Percentiles rank a stretch among this genome's conserved stretches.
Evolutionary conservation across 2,329 filamentous ascomycete genomes (phyloP).

Genomic region (Cercospora nicotianae): DNA sequence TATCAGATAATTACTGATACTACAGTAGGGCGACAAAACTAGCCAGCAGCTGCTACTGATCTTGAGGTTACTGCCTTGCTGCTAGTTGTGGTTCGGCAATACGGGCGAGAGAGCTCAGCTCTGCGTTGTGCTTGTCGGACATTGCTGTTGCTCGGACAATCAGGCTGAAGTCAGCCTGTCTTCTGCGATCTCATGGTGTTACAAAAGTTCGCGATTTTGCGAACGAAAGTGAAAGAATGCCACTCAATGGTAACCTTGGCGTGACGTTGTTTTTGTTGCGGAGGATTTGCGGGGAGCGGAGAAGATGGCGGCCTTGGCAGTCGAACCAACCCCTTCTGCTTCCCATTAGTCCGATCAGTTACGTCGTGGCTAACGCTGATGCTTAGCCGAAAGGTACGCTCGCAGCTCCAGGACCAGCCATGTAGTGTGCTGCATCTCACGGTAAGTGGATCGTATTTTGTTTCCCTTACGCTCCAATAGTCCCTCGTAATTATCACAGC

Average conservation of each 20-base stretch:
- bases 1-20: not conserved
- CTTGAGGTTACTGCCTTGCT: not conserved
- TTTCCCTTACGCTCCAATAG: not conserved
- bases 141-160: not conserved
- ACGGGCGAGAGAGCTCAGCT: not conserved
- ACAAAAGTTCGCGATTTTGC: not conserved
- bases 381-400: conserved; percentile 4
- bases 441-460: not conserved
- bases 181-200: not conserved
- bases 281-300: not conserved
- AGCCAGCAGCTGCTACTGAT: not conserved
- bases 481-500: not conserved
- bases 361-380: not conserved
- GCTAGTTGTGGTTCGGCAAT: not conserved
- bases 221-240: not conserved
- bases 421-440: not conserved
- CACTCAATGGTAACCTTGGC: not conserved
- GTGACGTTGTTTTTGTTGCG: not conserved
- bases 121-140: not conserved
- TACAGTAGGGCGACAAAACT: not conserved
- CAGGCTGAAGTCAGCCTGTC: not conserved
- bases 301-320: not conserved
- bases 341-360: conserved; percentile 1
- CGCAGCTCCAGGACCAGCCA: not conserved
- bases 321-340: not conserved